Conservation (phyloP, 2,329 filamentous ascomycete genomes). For the Lecanicillium sp. region DNA sequence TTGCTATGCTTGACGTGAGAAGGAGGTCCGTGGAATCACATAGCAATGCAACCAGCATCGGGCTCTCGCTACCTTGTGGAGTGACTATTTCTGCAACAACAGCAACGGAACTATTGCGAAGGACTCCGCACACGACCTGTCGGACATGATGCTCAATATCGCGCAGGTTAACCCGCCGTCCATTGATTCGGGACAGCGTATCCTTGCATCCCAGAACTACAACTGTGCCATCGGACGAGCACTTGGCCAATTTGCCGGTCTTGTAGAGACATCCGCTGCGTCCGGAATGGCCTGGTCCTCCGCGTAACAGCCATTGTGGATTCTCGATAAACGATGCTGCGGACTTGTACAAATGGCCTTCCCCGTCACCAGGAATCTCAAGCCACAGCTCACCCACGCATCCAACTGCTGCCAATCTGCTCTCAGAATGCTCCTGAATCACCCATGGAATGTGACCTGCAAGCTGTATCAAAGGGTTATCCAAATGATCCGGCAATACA, state of each 20-base stretch:
- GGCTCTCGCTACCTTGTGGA: constrained; percentile 4
- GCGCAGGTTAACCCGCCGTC: constrained; percentile 41
- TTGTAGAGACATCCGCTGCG: constrained; percentile 27
- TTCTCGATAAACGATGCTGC: constrained; percentile 16
- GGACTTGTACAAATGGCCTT: constrained; percentile 14
- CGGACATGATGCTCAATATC: constrained; percentile 14
- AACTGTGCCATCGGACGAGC: constrained; percentile 24
- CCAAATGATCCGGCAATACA: neutral
- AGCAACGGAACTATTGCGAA: neutral
- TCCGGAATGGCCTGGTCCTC: neutral
- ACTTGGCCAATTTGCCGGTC: constrained; percentile 38
- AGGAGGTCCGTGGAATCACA: neutral
- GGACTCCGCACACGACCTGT: neutral
- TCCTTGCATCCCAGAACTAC: constrained; percentile 43
- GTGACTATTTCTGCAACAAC: constrained; percentile 9
- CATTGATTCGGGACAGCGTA: constrained; percentile 46
- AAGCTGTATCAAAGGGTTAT: neutral
- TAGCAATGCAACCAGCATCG: constrained; percentile 11
- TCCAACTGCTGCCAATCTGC: constrained; percentile 11
- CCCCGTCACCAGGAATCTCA: constrained; percentile 14
- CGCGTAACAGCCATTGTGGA: constrained; percentile 5
- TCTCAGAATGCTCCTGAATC: constrained; percentile 9
- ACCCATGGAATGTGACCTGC: constrained; percentile 11
- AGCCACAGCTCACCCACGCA: constrained; percentile 14
- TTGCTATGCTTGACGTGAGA: neutral